phyloP scores from a whole-genome alignment of 78 protist genomes.

The Speleostelium caveatum region DNA sequence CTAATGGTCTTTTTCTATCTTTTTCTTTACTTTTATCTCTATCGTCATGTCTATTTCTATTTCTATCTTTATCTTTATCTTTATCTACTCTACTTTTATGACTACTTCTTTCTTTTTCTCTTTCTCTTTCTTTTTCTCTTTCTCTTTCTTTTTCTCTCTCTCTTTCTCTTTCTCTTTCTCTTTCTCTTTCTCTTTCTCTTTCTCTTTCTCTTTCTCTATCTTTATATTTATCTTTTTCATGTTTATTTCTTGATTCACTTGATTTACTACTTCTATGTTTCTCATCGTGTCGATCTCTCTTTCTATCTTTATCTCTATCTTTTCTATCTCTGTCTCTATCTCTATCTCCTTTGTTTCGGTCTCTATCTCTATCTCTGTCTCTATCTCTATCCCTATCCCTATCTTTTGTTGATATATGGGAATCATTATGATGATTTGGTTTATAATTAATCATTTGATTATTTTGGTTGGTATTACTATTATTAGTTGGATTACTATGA shows the following conservation, averaged over 20 bases:
- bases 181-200: not conserved
- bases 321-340: not conserved
- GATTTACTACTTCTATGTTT: too few relatives aligned
- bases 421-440: not conserved
- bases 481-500: too few relatives aligned
- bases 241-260: too few relatives aligned
- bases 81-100: not conserved
- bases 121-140: not conserved
- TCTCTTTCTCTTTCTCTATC: not conserved
- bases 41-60: not conserved
- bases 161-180: not conserved
- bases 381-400: slow-evolving; percentile 10
- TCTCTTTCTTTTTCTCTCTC: too few relatives aligned
- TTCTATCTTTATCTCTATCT: too few relatives aligned
- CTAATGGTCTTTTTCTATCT: too few relatives aligned
- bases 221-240: not conserved
- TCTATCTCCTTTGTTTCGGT: too few relatives aligned
- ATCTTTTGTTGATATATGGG: too few relatives aligned
- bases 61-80: not conserved
- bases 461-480: too few relatives aligned
- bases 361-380: not conserved
- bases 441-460: not conserved
- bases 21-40: too few relatives aligned
- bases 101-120: not conserved
- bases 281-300: too few relatives aligned